Base-by-base conservation (phyloP, 2,329 filamentous ascomycete genomes). In the Cytospora chrysosperma region DNA sequence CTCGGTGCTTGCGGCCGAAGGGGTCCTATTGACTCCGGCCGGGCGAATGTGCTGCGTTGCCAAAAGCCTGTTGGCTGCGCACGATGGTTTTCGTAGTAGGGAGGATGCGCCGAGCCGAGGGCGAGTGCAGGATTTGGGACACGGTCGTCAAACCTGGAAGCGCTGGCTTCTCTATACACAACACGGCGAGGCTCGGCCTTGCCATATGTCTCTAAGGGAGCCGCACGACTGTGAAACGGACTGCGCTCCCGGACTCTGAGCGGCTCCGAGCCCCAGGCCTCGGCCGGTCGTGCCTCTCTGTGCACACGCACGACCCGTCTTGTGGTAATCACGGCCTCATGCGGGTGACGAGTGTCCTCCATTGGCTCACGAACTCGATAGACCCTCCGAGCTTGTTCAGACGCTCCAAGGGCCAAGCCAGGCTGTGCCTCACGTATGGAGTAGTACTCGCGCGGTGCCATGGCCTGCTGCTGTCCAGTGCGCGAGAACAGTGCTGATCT, bases 341-440 rank as follows among this genome's bases (percentile, higher is more conserved):
- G 54, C 15, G 54, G 10, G 17, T 37, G 49, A 37, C 32, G 54
- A 26, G 27, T 21, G 49, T 59, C 40, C 56, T 55, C 34, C 10
- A 61, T 24, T 17, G 65, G 59, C 21, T 67, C 65, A 40, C 65
- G 62, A 24, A 59, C 37, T 26, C 59, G 56, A 58, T 67, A 65
- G 28, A 60, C 40, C 47, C 63, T 54, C 40, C 52, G 59, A 9
- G 49, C 26, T 17, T 65, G 59, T 37, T 58, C 62, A 56, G 30
- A 56, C 27, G 58, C 17, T 26, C 40, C 26, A 30, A 47, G 21
- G 51, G 56, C 50, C 32, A 24, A 21, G 26, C 56, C 56, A 40
- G 52, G 50, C 34, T 49, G 53, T 55, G 52, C 6, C 28, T 62
- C 63, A 24, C 40, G 37, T 15, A 56, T n/a, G 28, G 60, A 34